Evolutionary conservation across 768 basidiomycete genomes (phyloP).

Genomic region (Lentinula lateritia): DNA sequence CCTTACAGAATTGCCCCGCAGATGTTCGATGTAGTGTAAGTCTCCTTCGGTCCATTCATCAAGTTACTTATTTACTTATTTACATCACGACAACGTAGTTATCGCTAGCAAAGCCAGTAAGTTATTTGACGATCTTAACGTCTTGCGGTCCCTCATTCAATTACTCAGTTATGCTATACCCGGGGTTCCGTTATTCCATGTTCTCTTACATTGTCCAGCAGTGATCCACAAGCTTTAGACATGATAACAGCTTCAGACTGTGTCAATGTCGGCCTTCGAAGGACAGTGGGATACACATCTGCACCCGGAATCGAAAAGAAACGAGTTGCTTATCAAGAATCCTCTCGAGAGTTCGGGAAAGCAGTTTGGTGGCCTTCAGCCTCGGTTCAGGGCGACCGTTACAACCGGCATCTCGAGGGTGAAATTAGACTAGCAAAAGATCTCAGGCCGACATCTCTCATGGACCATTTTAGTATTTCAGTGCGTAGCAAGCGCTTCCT

Average conservation of each 20-base stretch:
- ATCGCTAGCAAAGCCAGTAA: constrained; percentile 41
- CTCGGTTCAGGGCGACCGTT: constrained; percentile 20
- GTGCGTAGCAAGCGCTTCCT: constrained; percentile 24
- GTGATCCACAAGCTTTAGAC: constrained; percentile 33
- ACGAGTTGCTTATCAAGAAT: constrained; percentile 41
- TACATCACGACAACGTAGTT: constrained; percentile 21
- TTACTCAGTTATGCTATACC: constrained; percentile 36
- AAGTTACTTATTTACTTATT: not conserved
- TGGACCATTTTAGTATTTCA: constrained; percentile 47
- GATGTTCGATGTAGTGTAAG: constrained; percentile 39
- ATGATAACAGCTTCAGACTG: constrained; percentile 35
- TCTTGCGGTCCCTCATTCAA: not conserved
- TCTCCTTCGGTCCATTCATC: not conserved
- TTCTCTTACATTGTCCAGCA: constrained; percentile 34
- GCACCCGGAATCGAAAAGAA: constrained; percentile 26
- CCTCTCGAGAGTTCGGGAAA: constrained; percentile 34
- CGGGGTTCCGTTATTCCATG: constrained; percentile 45
- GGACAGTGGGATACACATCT: constrained; percentile 22
- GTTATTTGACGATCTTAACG: constrained; percentile 11
- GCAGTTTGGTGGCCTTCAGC: constrained; percentile 46
- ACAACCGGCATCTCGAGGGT: constrained; percentile 41
- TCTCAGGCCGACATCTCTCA: constrained; percentile 41
- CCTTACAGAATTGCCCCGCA: constrained; percentile 33
- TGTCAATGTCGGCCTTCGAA: constrained; percentile 26
- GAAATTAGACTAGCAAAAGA: constrained; percentile 49